A percentile compares a stretch with the other conserved stretches of the same genome.
These are phyloP conservation scores for Micromonas commoda DNA, from an alignment of 139 green algal species.

Conservation along the genomic window DNA sequence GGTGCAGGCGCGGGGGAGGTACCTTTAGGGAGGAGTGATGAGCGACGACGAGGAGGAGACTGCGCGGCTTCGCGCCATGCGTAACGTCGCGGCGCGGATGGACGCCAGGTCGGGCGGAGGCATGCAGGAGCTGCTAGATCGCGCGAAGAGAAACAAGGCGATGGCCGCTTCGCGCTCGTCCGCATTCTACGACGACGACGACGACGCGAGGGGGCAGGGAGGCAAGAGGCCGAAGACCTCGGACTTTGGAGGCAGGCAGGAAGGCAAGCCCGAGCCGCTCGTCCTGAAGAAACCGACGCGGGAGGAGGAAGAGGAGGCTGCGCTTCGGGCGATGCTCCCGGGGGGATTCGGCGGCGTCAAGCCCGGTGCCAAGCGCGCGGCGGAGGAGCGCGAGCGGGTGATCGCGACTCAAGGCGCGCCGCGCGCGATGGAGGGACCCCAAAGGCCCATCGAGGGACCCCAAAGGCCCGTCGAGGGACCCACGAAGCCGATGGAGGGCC, in stretches of 20 bases:
- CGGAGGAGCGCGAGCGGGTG: neutral
- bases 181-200: conserved; percentile 3
- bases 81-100: neutral
- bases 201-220: neutral
- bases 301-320: neutral
- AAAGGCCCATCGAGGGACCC: neutral
- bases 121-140: neutral
- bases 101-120: neutral
- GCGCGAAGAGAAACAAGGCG: neutral
- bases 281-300: too few relatives aligned
- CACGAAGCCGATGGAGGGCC: too few relatives aligned
- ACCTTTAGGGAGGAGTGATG: too few relatives aligned
- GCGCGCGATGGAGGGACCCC: neutral
- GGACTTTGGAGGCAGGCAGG: too few relatives aligned
- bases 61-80: neutral
- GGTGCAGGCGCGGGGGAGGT: too few relatives aligned
- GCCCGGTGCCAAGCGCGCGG: neutral
- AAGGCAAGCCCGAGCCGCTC: too few relatives aligned
- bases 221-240: too few relatives aligned
- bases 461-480: too few relatives aligned
- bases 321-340: neutral
- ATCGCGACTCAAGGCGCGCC: neutral
- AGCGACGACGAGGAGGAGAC: neutral
- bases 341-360: neutral
- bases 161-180: neutral